phyloP scores from a whole-genome alignment of 2,329 filamentous ascomycete species.

The Diaporthe helianthi region DNA sequence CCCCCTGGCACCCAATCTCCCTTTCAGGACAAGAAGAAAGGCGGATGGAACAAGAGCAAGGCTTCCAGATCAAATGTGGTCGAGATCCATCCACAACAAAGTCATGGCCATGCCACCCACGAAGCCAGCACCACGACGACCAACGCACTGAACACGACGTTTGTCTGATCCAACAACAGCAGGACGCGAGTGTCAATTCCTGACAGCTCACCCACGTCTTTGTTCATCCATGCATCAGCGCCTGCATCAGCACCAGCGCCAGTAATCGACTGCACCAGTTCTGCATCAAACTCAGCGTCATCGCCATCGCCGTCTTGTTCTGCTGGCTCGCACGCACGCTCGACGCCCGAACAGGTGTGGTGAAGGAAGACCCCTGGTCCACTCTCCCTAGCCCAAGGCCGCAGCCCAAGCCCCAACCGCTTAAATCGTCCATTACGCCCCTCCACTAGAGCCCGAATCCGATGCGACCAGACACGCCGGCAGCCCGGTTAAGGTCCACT shows the following conservation, averaged over 20 bases:
- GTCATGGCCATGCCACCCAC: not conserved
- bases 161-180: not conserved
- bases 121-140: not conserved
- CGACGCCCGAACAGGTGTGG: constrained; percentile 18
- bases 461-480: constrained; percentile 34
- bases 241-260: not conserved
- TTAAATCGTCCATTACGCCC: constrained; percentile 28
- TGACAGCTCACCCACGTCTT: not conserved
- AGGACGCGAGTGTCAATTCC: not conserved
- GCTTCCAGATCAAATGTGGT: constrained; percentile 20
- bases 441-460: constrained; percentile 27
- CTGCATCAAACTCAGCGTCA: not conserved
- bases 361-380: constrained; percentile 23
- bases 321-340: constrained; percentile 1
- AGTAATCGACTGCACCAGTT: not conserved
- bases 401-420: constrained; percentile 22
- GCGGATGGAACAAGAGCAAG: constrained; percentile 15
- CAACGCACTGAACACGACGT: not conserved
- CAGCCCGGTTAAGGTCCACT: constrained; percentile 33
- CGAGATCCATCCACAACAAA: constrained; percentile 15
- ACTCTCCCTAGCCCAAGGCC: constrained; percentile 21
- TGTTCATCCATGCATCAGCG: not conserved
- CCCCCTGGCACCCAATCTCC: not conserved
- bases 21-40: constrained; percentile 20
- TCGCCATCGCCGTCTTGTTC: not conserved